Evolutionary conservation across 2,329 filamentous ascomycete genomes (phyloP).

Genomic region (Sporothrix luriei): DNA sequence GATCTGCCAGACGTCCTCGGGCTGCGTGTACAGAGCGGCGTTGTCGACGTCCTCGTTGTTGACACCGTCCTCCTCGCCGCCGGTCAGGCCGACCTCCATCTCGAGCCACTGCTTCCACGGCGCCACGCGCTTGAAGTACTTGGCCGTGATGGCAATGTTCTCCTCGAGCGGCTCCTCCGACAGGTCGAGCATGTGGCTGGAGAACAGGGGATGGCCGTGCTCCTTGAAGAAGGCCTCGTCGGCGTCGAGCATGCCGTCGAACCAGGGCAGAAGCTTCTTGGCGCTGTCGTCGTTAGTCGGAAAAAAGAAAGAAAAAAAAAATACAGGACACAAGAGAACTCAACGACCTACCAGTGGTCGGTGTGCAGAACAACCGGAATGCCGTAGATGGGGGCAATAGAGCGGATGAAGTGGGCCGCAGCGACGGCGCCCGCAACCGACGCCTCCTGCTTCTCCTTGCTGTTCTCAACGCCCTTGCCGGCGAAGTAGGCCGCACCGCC

Average conservation of each 20-base stretch:
- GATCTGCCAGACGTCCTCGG: conserved; percentile 92
- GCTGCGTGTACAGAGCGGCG: conserved; percentile 95
- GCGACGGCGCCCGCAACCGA: conserved; percentile 87
- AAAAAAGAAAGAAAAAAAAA: neutral
- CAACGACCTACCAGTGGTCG: conserved; percentile 65
- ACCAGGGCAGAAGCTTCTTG: conserved; percentile 98
- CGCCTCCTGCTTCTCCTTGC: conserved; percentile 82
- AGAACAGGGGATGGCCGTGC: conserved; percentile 87
- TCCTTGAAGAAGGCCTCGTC: conserved; percentile 96
- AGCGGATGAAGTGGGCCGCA: conserved; percentile 89
- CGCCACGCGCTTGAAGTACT: conserved; percentile 90
- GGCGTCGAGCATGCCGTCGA: conserved; percentile 92
- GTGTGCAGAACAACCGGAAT: conserved; percentile 93
- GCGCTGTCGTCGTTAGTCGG: conserved; percentile 62
- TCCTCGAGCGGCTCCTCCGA: conserved; percentile 87
- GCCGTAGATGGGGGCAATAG: conserved; percentile 82
- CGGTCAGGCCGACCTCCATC: conserved; percentile 95
- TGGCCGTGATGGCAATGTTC: conserved; percentile 89
- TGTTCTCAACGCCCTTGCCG: conserved; percentile 83
- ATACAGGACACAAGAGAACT: neutral
- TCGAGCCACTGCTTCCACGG: conserved; percentile 99
- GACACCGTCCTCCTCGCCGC: conserved; percentile 54
- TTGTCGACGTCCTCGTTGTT: conserved; percentile 99
- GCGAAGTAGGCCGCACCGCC: conserved; percentile 92
- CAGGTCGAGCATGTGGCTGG: conserved; percentile 96